A percentile compares a stretch with the other conserved stretches of the same genome.
phyloP scores from a whole-genome alignment of 1,139 yeast genomes.

The Suhomyces choctaworum region DNA sequence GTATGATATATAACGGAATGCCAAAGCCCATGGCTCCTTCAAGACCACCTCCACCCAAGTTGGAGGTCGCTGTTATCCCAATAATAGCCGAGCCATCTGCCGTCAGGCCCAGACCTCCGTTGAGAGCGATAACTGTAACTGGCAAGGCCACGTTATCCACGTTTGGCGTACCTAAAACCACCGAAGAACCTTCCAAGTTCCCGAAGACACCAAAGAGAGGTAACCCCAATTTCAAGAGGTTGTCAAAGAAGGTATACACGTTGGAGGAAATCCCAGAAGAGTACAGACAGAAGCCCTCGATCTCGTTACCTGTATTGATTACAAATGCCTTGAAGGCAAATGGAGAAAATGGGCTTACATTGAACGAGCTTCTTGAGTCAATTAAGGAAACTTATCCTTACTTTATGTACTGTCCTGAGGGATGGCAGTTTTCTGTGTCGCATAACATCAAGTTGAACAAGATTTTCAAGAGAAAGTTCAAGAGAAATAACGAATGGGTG shows the following conservation, averaged over 20 bases:
- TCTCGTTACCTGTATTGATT: slow-evolving; percentile 76
- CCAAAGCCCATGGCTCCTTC: slow-evolving; percentile 21
- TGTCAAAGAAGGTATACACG: slow-evolving; percentile 60
- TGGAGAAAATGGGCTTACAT: slow-evolving; percentile 71
- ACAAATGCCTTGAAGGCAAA: slow-evolving; percentile 72
- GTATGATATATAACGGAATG: slow-evolving; percentile 9
- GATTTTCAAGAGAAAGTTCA: slow-evolving; percentile 70
- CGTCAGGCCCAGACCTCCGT: slow-evolving; percentile 20
- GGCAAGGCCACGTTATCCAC: slow-evolving; percentile 26
- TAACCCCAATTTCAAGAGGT: slow-evolving; percentile 32
- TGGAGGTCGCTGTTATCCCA: slow-evolving; percentile 36
- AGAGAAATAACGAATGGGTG: slow-evolving; percentile 86
- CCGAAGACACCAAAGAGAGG: slow-evolving; percentile 51
- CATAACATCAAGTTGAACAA: slow-evolving; percentile 86
- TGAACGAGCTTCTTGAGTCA: slow-evolving; percentile 82
- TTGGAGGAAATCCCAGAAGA: slow-evolving; percentile 84
- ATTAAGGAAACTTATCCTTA: slow-evolving; percentile 88
- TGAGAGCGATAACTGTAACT: slow-evolving; percentile 30
- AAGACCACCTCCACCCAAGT: slow-evolving; percentile 41
- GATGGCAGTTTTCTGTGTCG: slow-evolving; percentile 94
- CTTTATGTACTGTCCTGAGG: slow-evolving; percentile 90
- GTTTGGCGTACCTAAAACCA: slow-evolving; percentile 36
- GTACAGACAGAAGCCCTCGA: slow-evolving; percentile 77
- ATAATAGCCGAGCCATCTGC: slow-evolving; percentile 24
- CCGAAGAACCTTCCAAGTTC: slow-evolving; percentile 34